A percentile compares a stretch with the other conserved stretches of the same genome.
Conservation (phyloP, 1,284 basidiomycete genomes). For the Xerocomus amazonicus region DNA sequence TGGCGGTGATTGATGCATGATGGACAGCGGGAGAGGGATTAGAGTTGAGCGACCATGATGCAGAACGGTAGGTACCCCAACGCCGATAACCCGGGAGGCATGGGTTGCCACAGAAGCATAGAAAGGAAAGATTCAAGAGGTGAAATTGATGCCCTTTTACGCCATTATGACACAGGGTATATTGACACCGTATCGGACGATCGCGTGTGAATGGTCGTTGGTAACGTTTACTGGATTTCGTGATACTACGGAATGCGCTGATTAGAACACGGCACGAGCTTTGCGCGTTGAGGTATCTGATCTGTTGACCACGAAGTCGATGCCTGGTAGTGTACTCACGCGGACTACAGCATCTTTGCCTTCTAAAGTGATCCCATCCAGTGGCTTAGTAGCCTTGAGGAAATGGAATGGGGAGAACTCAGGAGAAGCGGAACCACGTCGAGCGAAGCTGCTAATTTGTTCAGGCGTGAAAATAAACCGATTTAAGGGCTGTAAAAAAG, state of each 20-base stretch:
- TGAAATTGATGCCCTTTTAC: constrained; percentile 21
- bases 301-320: not conserved
- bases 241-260: constrained; percentile 9
- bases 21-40: too few species aligned
- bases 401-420: not conserved
- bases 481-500: constrained; percentile 9
- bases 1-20: too few species aligned
- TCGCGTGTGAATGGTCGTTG: constrained; percentile 20
- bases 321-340: not conserved
- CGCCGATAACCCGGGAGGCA: too few species aligned
- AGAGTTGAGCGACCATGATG: not conserved
- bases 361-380: constrained; percentile 3
- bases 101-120: constrained; percentile 30
- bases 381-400: not conserved
- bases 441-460: constrained; percentile 11
- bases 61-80: constrained; percentile 20
- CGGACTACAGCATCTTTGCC: constrained; percentile 3
- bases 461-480: constrained; percentile 7
- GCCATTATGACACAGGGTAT: constrained; percentile 19
- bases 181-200: constrained; percentile 9
- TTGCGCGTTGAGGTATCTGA: constrained; percentile 1
- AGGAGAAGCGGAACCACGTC: constrained; percentile 2
- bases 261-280: constrained; percentile 7
- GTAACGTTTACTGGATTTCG: constrained; percentile 18
- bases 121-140: constrained; percentile 25